These are phyloP conservation scores for Fremontodendron californicum DNA, from an alignment of 345 rosid species.

Conservation along the genomic window DNA sequence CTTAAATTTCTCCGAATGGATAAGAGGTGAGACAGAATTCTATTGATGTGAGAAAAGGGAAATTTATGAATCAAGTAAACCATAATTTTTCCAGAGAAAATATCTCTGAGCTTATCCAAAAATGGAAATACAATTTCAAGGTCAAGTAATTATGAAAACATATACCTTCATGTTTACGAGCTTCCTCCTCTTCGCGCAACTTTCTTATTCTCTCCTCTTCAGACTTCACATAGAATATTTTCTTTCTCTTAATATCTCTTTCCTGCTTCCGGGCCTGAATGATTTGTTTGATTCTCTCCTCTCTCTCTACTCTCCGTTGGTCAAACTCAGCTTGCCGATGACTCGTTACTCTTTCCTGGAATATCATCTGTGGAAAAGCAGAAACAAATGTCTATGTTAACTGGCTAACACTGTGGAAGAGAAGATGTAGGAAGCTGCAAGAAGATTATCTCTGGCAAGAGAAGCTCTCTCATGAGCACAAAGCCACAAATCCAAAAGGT, in stretches of 20 bases:
- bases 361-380: constrained; percentile 43
- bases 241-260: constrained; percentile 72
- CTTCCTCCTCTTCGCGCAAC: constrained; percentile 84
- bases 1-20: not conserved
- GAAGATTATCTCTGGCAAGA: not conserved
- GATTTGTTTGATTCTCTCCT: constrained; percentile 68
- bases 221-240: constrained; percentile 50
- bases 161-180: constrained; percentile 41
- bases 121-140: not conserved
- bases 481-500: not conserved
- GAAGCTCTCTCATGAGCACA: not conserved
- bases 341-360: constrained; percentile 66
- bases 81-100: not conserved
- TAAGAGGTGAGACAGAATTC: not conserved
- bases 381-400: not conserved
- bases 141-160: not conserved
- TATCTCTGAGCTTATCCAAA: not conserved
- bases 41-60: not conserved
- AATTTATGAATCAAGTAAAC: not conserved
- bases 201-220: constrained; percentile 71
- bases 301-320: constrained; percentile 55
- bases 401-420: not conserved
- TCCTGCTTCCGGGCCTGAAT: constrained; percentile 63
- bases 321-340: constrained; percentile 74
- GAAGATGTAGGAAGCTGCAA: not conserved